Percentiles rank a stretch among this genome's conserved stretches.
Evolutionary conservation across 495 filamentous ascomycete genomes (phyloP).

Genomic region (Baudoinia panamericana): DNA sequence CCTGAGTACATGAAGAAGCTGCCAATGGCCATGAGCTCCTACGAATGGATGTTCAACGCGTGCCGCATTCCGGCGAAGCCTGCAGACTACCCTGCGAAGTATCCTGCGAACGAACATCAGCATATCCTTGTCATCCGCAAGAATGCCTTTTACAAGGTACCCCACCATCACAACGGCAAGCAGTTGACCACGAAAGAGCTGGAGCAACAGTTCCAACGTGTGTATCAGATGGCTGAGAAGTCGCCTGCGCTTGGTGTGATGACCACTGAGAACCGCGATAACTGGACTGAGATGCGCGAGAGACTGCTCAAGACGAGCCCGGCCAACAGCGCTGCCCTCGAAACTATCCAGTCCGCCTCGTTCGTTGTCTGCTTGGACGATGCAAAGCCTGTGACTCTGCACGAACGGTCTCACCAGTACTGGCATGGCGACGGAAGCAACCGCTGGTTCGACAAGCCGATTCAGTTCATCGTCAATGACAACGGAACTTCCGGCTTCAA

Average conservation of each 20-base stretch:
- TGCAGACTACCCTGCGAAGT: constrained; percentile 75
- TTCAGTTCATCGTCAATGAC: constrained; percentile 96
- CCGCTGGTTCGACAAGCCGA: constrained; percentile 96
- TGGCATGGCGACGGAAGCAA: constrained; percentile 96
- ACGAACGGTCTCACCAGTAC: constrained; percentile 91
- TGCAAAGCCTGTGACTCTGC: constrained; percentile 78
- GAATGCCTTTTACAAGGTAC: constrained; percentile 91
- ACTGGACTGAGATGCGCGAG: constrained; percentile 75
- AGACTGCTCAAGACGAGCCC: constrained; percentile 60
- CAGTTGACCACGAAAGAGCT: constrained; percentile 78
- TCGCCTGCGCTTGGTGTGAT: constrained; percentile 67
- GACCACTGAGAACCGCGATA: constrained; percentile 82
- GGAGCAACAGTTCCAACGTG: constrained; percentile 70
- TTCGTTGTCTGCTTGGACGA: constrained; percentile 94
- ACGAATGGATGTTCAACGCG: constrained; percentile 98
- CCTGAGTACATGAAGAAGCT: constrained; percentile 96
- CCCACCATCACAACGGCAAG: constrained; percentile 60
- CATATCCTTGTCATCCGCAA: constrained; percentile 84
- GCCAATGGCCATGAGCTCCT: constrained; percentile 92
- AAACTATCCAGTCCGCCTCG: constrained; percentile 76
- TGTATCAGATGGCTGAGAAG: constrained; percentile 65
- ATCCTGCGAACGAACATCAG: constrained; percentile 55
- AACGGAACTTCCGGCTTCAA: constrained; percentile 97
- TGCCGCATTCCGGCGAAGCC: constrained; percentile 75
- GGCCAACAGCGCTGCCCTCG: constrained; percentile 59